These are phyloP conservation scores for Podospora sp. DNA, from an alignment of 495 filamentous ascomycete species.

Conservation along the genomic window DNA sequence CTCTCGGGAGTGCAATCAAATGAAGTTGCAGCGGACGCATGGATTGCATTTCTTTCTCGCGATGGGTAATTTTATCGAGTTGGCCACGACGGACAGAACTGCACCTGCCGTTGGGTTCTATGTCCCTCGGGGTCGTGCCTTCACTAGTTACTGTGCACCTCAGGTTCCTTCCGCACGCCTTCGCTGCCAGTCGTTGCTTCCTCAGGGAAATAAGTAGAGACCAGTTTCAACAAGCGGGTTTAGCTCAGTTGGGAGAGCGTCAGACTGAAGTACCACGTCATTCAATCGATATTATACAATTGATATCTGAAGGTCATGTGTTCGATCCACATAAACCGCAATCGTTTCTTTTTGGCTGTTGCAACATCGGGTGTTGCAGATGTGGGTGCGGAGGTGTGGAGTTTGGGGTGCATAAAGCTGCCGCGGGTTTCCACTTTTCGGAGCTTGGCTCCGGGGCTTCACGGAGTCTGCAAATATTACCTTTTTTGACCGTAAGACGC, in stretches of 20 bases:
- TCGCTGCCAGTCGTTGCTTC: not conserved
- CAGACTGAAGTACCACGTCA: not conserved
- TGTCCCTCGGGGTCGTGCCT: no score
- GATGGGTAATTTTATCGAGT: not conserved
- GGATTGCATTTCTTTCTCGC: no score
- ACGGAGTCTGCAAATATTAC: no score
- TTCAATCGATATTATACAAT: not conserved
- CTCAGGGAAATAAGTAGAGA: not conserved
- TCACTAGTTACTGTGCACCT: not conserved
- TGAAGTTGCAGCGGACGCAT: not conserved
- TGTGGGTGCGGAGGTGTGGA: not conserved
- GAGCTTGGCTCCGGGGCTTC: no score
- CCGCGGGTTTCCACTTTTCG: not conserved
- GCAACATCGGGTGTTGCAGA: not conserved
- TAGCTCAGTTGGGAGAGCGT: not conserved
- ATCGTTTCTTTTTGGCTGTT: not conserved
- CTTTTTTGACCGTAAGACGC: no score
- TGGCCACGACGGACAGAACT: no score
- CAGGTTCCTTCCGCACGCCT: not conserved
- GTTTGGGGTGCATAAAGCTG: not conserved
- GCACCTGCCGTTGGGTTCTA: no score
- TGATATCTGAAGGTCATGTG: slow-evolving; percentile 1
- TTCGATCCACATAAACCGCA: slow-evolving; percentile 1
- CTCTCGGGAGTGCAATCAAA: not conserved
- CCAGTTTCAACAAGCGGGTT: not conserved